Conservation (phyloP, 2,329 filamentous ascomycete species). For the Sporothrix sp. region DNA sequence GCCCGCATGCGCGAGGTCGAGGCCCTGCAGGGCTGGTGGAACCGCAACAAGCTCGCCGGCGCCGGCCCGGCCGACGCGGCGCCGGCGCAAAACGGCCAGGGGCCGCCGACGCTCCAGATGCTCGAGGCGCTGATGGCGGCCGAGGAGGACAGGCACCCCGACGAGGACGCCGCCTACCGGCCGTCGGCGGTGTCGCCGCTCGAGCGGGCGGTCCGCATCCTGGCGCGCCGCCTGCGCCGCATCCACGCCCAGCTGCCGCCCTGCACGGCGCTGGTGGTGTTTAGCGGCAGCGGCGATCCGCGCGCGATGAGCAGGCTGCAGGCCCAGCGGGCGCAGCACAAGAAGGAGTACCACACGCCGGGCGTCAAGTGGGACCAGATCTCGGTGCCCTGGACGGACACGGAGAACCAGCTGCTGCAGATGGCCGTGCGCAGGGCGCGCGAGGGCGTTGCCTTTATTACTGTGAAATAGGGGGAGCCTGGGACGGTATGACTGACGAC, state of each 20-base stretch:
- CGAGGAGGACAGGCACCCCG: constrained; percentile 9
- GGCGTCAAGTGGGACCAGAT: constrained; percentile 58
- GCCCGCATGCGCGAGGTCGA: constrained; percentile 57
- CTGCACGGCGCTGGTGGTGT: constrained; percentile 55
- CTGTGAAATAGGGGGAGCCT: constrained; percentile 39
- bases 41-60: constrained; percentile 38
- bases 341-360: constrained; percentile 53
- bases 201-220: constrained; percentile 35
- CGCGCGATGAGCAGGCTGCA: constrained; percentile 54
- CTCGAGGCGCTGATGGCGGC: constrained; percentile 12
- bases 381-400: constrained; percentile 58
- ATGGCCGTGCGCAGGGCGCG: constrained; percentile 47
- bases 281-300: constrained; percentile 59
- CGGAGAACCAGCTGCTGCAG: constrained; percentile 52
- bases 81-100: constrained; percentile 23
- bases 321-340: constrained; percentile 50
- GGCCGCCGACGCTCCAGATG: constrained; percentile 24
- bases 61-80: constrained; percentile 16
- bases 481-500: background rate
- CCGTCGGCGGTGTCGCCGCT: no score
- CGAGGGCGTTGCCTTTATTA: constrained; percentile 54
- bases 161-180: no score
- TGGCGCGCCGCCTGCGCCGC: constrained; percentile 40
- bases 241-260: constrained; percentile 51
- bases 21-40: constrained; percentile 58